These are phyloP conservation scores for Trichoderma sp. DNA, from an alignment of 2,329 filamentous ascomycete species.

Conservation along the genomic window DNA sequence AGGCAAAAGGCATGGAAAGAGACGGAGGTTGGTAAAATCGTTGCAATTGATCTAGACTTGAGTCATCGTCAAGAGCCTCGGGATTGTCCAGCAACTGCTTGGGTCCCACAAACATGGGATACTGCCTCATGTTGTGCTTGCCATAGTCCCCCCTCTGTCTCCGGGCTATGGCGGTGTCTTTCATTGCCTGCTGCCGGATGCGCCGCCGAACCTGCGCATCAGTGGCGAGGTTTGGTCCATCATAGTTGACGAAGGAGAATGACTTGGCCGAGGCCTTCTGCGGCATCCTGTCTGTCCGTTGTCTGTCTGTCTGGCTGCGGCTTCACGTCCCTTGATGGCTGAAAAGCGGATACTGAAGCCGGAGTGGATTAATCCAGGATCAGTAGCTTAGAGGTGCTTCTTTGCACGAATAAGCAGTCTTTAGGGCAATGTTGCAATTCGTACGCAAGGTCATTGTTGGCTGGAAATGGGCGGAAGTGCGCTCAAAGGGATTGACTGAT, in stretches of 20 bases:
- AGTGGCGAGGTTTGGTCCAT: slow-evolving; percentile 1
- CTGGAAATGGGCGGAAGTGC: neutral
- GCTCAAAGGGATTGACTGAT: neutral
- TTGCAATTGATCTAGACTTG: neutral
- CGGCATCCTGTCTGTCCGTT: neutral
- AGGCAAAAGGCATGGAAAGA: neutral
- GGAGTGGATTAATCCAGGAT: neutral
- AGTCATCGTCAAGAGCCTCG: neutral
- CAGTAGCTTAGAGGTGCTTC: neutral
- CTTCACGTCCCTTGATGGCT: neutral
- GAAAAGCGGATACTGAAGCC: neutral
- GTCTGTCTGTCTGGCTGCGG: neutral
- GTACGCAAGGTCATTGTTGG: neutral
- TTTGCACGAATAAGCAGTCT: neutral
- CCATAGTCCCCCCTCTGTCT: slow-evolving; percentile 9
- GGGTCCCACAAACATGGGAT: neutral
- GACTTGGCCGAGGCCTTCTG: neutral
- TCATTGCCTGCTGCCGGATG: slow-evolving; percentile 17
- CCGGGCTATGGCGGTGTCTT: slow-evolving; percentile 3
- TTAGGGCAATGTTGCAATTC: neutral
- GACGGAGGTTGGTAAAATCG: neutral
- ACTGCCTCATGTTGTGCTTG: slow-evolving; percentile 15
- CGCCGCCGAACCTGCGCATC: slow-evolving; percentile 14
- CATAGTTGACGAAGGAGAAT: slow-evolving; percentile 11
- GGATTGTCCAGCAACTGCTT: neutral